These are phyloP conservation scores for Myxozyma monticola DNA, from an alignment of 805 yeast genomes.

Conservation along the genomic window DNA sequence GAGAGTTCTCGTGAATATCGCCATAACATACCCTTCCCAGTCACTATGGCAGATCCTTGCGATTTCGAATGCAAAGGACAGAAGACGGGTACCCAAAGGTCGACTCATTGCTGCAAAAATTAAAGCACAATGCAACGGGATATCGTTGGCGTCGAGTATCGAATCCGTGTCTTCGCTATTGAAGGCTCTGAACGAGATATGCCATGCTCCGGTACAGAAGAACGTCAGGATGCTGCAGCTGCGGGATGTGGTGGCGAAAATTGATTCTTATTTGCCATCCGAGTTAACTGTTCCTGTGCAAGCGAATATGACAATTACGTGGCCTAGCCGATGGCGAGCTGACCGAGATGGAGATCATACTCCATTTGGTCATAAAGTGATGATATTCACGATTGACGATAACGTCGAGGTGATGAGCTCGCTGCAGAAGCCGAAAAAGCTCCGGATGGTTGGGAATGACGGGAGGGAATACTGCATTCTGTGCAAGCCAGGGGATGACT, in stretches of 20 bases:
- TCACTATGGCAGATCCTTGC: constrained; percentile 83
- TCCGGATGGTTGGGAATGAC: constrained; percentile 75
- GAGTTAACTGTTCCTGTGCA: constrained; percentile 17
- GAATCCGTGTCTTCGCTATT: background rate
- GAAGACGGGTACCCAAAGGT: constrained; percentile 50
- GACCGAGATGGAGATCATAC: constrained; percentile 49
- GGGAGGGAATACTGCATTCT: constrained; percentile 71
- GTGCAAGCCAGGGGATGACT: constrained; percentile 86
- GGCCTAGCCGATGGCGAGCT: constrained; percentile 54
- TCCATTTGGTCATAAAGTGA: constrained; percentile 38
- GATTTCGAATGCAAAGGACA: constrained; percentile 59
- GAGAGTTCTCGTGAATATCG: constrained; percentile 57
- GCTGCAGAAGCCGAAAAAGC: constrained; percentile 80
- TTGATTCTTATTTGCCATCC: constrained; percentile 5
- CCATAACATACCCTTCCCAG: constrained; percentile 71
- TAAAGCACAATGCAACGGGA: background rate
- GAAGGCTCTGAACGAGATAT: constrained; percentile 7
- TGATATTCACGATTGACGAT: constrained; percentile 37
- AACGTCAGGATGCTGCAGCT: background rate
- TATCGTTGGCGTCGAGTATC: background rate
- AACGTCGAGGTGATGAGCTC: constrained; percentile 74
- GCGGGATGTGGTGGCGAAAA: background rate
- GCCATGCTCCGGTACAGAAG: background rate
- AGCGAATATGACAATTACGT: constrained; percentile 60
- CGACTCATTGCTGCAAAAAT: constrained; percentile 16